Evolutionary conservation across 164 flowering plant genomes (phyloP), one percentile per base, ranked within the genome.

Genomic region (Pachysandra terminalis): DNA sequence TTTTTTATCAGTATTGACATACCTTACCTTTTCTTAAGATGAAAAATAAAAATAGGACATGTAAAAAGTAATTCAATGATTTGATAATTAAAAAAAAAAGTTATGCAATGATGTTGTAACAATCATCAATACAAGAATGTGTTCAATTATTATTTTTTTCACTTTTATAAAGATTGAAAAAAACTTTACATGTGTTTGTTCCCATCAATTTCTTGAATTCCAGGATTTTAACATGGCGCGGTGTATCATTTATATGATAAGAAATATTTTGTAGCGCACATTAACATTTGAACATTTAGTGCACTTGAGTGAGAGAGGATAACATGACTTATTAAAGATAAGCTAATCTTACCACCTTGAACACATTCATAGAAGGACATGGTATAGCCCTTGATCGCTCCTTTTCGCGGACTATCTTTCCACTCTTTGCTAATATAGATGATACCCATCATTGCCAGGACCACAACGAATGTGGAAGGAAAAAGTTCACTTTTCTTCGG

Each of bases 291-390:
- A 63, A 55, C 68, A 19, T 48, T 25, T 37, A 22, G 37, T 56
- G 25, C n/a, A 21, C 35, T 63, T 26, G 26, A 27, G n/a, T 25
- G 5, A 48, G 26, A 23, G 19, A 14, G 23, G 10, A 61, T 3
- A 26, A 60, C 19, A 67, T 27, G 7, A 25, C 28, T 28, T 27
- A 17, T 13, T 10, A 58, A 70, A 56, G 61, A 23, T 52, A 56
- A 8, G 23, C 10, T 60, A 64, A n/a, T 55, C 87, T 77, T 84
- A 87, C 96, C 98, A 73, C 74, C 70, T 63, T 85, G 70, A 28
- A 88, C 74, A 75, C 65, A 69, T 19, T 81, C 56, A 67, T 68
- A 70, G 69, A 86, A 83, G 48, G 83, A 76, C 61, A 32, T 52
- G 64, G 63, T 74, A 74, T 89, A 87, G 28, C 84, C 89, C 72